Conservation (phyloP, 805 yeast genomes). For the Sugiyamaella qingdaonensis region DNA sequence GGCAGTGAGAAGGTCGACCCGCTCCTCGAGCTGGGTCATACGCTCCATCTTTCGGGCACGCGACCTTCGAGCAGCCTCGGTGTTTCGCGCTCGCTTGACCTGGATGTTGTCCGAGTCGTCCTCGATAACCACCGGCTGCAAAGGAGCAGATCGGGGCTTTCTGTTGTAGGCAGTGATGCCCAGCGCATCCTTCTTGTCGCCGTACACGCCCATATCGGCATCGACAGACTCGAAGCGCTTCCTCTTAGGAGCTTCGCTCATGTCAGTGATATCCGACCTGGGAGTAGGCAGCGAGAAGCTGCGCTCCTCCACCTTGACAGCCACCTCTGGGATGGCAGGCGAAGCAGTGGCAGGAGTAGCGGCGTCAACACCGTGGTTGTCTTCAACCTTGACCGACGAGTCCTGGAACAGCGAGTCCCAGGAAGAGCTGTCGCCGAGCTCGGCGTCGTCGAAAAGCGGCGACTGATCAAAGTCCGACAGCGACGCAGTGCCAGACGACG, state of each 20-base stretch:
- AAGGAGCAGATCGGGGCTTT: slow-evolving; percentile 68
- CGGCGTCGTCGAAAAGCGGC: slow-evolving; percentile 31
- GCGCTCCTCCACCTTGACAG: not conserved
- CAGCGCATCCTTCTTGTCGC: slow-evolving; percentile 54
- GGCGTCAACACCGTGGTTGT: not conserved
- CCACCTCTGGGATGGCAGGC: not conserved
- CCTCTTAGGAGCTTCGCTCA: slow-evolving; percentile 8
- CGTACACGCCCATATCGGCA: not conserved
- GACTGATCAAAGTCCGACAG: slow-evolving; percentile 27
- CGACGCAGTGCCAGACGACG: slow-evolving; percentile 7
- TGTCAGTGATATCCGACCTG: not conserved
- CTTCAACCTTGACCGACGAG: slow-evolving; percentile 2
- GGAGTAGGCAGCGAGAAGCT: not conserved
- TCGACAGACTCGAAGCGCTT: slow-evolving; percentile 20
- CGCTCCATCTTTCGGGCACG: slow-evolving; percentile 90
- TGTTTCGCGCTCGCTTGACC: slow-evolving; percentile 89
- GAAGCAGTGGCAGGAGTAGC: not conserved
- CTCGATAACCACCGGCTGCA: slow-evolving; percentile 60
- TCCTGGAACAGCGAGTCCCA: slow-evolving; percentile 36
- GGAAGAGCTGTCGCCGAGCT: slow-evolving; percentile 24
- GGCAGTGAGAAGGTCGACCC: slow-evolving; percentile 57
- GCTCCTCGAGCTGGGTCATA: slow-evolving; percentile 74
- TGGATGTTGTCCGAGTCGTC: slow-evolving; percentile 60
- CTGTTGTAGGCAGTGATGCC: slow-evolving; percentile 75
- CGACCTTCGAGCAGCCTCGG: slow-evolving; percentile 55